These are phyloP conservation scores for Penicillium nucicola DNA, from an alignment of 495 filamentous ascomycete genomes.

Conservation along the genomic window DNA sequence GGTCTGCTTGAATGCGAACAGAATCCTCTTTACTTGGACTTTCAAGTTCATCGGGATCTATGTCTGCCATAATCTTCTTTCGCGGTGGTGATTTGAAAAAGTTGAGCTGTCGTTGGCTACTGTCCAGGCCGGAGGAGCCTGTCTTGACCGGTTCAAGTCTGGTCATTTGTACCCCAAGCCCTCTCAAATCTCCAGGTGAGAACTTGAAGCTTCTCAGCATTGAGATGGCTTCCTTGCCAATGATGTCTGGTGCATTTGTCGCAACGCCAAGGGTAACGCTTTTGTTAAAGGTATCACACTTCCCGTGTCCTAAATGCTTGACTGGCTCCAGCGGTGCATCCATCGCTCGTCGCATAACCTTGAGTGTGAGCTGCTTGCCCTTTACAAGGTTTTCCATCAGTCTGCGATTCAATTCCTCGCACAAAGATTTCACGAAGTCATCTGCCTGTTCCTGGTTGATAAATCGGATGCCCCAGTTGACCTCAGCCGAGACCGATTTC, in stretches of 20 bases:
- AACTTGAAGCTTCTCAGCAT: slow-evolving; percentile 81
- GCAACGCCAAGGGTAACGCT: slow-evolving; percentile 77
- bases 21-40: slow-evolving; percentile 66
- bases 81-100: slow-evolving; percentile 48
- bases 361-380: slow-evolving; percentile 84
- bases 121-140: slow-evolving; percentile 36
- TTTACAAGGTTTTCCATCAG: slow-evolving; percentile 80
- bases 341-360: slow-evolving; percentile 80
- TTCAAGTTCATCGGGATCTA: slow-evolving; percentile 54
- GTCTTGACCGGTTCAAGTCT: slow-evolving; percentile 79
- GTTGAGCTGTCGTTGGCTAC: slow-evolving; percentile 62
- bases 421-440: slow-evolving; percentile 79
- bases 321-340: slow-evolving; percentile 90
- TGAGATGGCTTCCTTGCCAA: slow-evolving; percentile 76
- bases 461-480: slow-evolving; percentile 98
- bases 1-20: slow-evolving; percentile 39
- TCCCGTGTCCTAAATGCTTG: slow-evolving; percentile 93
- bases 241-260: slow-evolving; percentile 65
- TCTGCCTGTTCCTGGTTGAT: slow-evolving; percentile 85
- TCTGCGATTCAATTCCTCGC: slow-evolving; percentile 75
- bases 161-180: slow-evolving; percentile 86
- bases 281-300: slow-evolving; percentile 91
- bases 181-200: slow-evolving; percentile 84
- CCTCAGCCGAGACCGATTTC: slow-evolving; percentile 92
- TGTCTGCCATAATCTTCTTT: slow-evolving; percentile 19